These are phyloP conservation scores for Amphirosellinia nigrospora DNA, from an alignment of 495 filamentous ascomycete species.

Conservation along the genomic window DNA sequence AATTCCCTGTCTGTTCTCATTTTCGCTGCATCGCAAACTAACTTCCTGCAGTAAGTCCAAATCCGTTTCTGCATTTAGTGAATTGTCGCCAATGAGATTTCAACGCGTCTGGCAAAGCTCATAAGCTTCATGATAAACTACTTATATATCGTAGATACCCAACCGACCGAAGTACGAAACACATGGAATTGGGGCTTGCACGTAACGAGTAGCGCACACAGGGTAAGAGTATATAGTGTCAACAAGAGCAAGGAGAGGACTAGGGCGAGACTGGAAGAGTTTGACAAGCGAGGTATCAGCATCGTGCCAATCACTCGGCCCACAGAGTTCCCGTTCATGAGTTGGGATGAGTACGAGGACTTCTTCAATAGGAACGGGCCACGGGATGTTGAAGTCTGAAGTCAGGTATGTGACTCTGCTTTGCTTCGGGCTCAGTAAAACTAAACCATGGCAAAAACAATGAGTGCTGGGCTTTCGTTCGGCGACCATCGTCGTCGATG, in stretches of 20 bases:
- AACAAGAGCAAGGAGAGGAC: conserved; percentile 60
- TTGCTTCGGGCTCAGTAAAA: neutral
- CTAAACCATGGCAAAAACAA: neutral
- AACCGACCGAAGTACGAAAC: conserved; percentile 40
- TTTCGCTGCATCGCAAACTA: neutral
- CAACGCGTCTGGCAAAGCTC: neutral
- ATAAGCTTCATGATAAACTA: neutral
- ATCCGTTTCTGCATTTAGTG: neutral
- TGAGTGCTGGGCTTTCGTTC: neutral
- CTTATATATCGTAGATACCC: conserved; percentile 41
- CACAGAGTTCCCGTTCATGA: conserved; percentile 52
- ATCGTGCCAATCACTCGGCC: conserved; percentile 60
- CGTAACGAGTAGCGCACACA: conserved; percentile 69
- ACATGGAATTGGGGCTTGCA: conserved; percentile 68
- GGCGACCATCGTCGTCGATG: neutral
- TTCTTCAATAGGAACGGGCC: conserved; percentile 54
- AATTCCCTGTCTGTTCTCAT: neutral
- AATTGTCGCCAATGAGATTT: neutral
- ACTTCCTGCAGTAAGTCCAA: conserved; percentile 15
- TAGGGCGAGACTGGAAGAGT: conserved; percentile 52
- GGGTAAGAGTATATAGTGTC: conserved; percentile 68
- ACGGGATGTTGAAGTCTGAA: conserved; percentile 47
- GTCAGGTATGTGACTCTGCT: neutral
- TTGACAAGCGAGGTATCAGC: conserved; percentile 53
- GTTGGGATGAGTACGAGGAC: conserved; percentile 53